phyloP scores from a whole-genome alignment of 441 rosid genomes.

The Geranium incanum region DNA sequence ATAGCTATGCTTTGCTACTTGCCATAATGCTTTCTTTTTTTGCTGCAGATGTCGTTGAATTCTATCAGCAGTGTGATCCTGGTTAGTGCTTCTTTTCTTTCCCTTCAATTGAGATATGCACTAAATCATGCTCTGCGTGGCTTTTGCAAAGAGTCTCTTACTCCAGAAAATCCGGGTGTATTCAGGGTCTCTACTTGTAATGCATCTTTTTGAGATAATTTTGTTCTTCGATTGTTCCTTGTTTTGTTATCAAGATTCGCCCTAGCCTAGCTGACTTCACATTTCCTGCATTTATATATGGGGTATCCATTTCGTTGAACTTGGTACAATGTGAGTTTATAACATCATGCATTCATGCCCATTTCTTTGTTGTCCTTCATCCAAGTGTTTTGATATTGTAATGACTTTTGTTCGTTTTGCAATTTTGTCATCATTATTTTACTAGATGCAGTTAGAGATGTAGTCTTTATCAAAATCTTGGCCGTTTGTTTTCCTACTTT shows the following conservation, averaged over 20 bases:
- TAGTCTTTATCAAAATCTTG: neutral
- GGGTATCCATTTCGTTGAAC: neutral
- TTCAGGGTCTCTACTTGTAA: neutral
- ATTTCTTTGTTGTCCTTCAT: neutral
- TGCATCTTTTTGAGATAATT: neutral
- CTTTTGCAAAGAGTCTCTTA: neutral
- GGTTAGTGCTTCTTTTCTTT: constrained; percentile 31
- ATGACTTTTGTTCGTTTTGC: neutral
- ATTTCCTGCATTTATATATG: neutral
- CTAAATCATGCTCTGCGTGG: neutral
- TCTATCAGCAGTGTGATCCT: constrained; percentile 70
- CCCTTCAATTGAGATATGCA: neutral
- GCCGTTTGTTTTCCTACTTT: neutral
- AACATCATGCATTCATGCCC: neutral
- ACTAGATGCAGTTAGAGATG: neutral
- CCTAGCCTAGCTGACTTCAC: neutral
- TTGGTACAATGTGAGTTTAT: neutral
- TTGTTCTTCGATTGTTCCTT: too few species aligned
- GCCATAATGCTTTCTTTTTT: constrained; percentile 8
- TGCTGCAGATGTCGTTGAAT: constrained; percentile 57
- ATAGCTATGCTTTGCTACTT: constrained; percentile 1
- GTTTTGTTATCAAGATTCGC: neutral
- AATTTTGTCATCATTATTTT: neutral
- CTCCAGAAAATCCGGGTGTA: too few species aligned
- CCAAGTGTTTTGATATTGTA: neutral